A percentile compares a stretch with the other conserved stretches of the same genome.
These are phyloP conservation scores for Mycena vulgaris DNA, from an alignment of 768 basidiomycete species.

Conservation along the genomic window DNA sequence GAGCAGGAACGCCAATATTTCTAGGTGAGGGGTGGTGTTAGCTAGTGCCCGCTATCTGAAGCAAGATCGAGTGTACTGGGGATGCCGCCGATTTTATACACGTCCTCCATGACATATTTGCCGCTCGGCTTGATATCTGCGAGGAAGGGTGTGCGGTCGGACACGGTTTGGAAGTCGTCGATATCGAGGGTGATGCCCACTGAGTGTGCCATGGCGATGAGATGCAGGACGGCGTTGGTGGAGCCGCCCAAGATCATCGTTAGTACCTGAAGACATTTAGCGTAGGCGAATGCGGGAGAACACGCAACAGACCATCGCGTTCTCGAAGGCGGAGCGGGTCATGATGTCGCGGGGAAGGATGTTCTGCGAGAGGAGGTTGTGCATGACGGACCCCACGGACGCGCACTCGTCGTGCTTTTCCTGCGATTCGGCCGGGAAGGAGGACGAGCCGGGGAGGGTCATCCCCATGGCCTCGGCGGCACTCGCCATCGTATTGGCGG, in stretches of 20 bases:
- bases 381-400: constrained; percentile 86
- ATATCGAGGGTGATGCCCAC: constrained; percentile 91
- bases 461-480: constrained; percentile 96
- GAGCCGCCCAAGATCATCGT: constrained; percentile 98
- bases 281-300: not conserved
- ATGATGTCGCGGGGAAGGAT: constrained; percentile 96
- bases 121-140: constrained; percentile 98
- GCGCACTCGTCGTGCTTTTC: constrained; percentile 93
- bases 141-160: constrained; percentile 93
- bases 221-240: constrained; percentile 96
- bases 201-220: constrained; percentile 97
- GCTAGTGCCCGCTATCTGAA: constrained; percentile 17
- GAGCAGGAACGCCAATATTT: constrained; percentile 87
- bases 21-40: constrained; percentile 55
- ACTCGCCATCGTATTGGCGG: constrained; percentile 98
- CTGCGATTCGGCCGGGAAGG: constrained; percentile 92
- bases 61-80: constrained; percentile 79
- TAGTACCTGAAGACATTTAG: constrained; percentile 73
- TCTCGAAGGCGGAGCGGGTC: constrained; percentile 97
- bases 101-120: constrained; percentile 98
- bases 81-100: constrained; percentile 96
- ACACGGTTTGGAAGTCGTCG: constrained; percentile 95
- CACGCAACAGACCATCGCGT: constrained; percentile 83
- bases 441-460: constrained; percentile 97
- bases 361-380: constrained; percentile 90